phyloP scores from a whole-genome alignment of 139 green algal species.

The Eudorina sp. region DNA sequence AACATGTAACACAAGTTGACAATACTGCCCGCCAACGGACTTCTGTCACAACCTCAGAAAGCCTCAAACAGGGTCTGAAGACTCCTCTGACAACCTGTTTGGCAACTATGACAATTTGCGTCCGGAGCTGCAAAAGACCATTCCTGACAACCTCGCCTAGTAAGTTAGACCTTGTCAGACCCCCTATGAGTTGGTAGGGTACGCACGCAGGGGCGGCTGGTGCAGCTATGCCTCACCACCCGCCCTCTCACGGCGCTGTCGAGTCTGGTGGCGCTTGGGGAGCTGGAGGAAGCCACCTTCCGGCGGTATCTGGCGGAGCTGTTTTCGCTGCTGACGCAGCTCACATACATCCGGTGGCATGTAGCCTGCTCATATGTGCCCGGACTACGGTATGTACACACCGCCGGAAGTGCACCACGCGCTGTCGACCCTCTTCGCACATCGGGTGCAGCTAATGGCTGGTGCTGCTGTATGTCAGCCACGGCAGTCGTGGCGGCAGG shows the following conservation, averaged over 20 bases:
- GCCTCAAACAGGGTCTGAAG: too few relatives aligned
- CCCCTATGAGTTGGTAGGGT: too few relatives aligned
- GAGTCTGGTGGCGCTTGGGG: conserved; percentile 79
- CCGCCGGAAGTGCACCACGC: conserved; percentile 88
- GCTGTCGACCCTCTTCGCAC: conserved; percentile 88
- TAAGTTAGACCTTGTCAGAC: too few relatives aligned
- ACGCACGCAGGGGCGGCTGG: conserved; percentile 60
- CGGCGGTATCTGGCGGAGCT: conserved; percentile 78
- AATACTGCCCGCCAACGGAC: too few relatives aligned
- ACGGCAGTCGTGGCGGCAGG: not conserved
- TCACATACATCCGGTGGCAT: conserved; percentile 88
- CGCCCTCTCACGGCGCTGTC: conserved; percentile 77
- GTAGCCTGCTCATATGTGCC: too few relatives aligned
- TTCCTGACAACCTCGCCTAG: too few relatives aligned
- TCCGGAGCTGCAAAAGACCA: too few relatives aligned
- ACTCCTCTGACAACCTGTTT: too few relatives aligned
- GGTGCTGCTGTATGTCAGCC: conserved; percentile 18
- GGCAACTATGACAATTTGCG: too few relatives aligned
- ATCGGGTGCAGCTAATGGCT: conserved; percentile 80
- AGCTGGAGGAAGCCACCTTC: conserved; percentile 79
- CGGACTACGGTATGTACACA: too few relatives aligned
- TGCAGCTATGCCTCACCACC: conserved; percentile 77
- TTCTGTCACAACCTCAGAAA: too few relatives aligned
- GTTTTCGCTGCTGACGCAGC: conserved; percentile 89
- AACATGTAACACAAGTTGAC: too few relatives aligned